Evolutionary conservation across 148 eudicot genomes (phyloP).

Genomic region (Rhododendron mucronatum): DNA sequence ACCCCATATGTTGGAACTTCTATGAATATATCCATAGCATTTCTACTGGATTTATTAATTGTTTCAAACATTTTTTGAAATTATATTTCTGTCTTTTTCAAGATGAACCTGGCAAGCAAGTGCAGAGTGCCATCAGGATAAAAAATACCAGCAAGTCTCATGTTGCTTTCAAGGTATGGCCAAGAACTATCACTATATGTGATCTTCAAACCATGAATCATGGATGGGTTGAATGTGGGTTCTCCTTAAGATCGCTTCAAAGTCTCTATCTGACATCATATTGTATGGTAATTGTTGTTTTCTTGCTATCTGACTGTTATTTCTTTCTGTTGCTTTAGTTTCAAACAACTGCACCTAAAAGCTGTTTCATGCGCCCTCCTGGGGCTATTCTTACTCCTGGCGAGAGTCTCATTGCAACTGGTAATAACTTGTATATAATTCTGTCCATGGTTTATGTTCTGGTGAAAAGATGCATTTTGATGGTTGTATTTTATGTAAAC

Average conservation of each 20-base stretch:
- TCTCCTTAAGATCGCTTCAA: not conserved
- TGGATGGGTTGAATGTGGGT: not conserved
- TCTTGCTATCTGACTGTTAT: conserved; percentile 8
- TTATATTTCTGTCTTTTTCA: not conserved
- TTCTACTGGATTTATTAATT: not conserved
- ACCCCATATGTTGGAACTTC: not conserved
- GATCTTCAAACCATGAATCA: not conserved
- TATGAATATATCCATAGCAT: not conserved
- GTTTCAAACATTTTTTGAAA: not conserved
- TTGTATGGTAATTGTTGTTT: not conserved
- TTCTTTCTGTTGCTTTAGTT: conserved; percentile 47
- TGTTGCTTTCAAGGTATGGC: conserved; percentile 78
- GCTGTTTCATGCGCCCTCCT: conserved; percentile 94
- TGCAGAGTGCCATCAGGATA: conserved; percentile 74
- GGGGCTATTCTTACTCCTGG: conserved; percentile 87
- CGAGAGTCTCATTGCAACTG: conserved; percentile 79
- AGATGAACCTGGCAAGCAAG: conserved; percentile 96
- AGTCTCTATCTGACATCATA: not conserved
- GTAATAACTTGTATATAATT: conserved; percentile 24
- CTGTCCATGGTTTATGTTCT: not conserved
- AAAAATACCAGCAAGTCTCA: conserved; percentile 81
- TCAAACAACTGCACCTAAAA: conserved; percentile 92
- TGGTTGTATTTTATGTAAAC: not conserved
- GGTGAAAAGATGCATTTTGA: not conserved
- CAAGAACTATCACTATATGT: not conserved